Evolutionary conservation across 306 rosid genomes (phyloP).

Genomic region (Fagus sylvatica): DNA sequence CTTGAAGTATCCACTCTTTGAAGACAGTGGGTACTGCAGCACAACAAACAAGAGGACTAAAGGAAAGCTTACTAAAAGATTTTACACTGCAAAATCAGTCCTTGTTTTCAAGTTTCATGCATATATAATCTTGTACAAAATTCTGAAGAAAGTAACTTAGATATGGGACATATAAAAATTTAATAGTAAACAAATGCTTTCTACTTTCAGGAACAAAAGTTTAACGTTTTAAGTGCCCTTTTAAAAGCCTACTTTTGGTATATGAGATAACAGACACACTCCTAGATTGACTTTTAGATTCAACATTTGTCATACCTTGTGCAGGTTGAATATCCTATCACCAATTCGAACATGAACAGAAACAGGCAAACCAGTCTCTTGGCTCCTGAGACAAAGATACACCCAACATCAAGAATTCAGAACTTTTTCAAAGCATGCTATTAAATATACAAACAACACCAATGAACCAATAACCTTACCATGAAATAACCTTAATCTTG

Average conservation of each 20-base stretch:
- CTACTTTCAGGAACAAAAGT: not conserved
- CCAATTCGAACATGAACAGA: conserved; percentile 57
- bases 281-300: not conserved
- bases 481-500: conserved; percentile 81
- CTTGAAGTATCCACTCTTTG: conserved; percentile 87
- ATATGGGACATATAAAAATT: not conserved
- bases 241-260: not conserved
- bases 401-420: conserved; percentile 6
- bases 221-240: too few species aligned
- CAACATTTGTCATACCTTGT: conserved; percentile 47
- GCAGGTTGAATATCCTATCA: conserved; percentile 62
- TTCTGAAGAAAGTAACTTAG: not conserved
- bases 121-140: not conserved
- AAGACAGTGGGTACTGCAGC: conserved; percentile 64
- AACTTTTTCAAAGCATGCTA: conserved; percentile 1
- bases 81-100: not conserved
- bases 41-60: not conserved
- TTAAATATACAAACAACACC: conserved; percentile 3
- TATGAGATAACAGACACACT: not conserved
- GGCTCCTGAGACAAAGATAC: conserved; percentile 63
- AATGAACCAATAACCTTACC: conserved; percentile 45
- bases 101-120: not conserved
- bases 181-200: not conserved
- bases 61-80: not conserved
- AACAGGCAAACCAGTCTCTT: conserved; percentile 86